phyloP scores from a whole-genome alignment of 2,329 filamentous ascomycete species.

The Onygenales sp. region DNA sequence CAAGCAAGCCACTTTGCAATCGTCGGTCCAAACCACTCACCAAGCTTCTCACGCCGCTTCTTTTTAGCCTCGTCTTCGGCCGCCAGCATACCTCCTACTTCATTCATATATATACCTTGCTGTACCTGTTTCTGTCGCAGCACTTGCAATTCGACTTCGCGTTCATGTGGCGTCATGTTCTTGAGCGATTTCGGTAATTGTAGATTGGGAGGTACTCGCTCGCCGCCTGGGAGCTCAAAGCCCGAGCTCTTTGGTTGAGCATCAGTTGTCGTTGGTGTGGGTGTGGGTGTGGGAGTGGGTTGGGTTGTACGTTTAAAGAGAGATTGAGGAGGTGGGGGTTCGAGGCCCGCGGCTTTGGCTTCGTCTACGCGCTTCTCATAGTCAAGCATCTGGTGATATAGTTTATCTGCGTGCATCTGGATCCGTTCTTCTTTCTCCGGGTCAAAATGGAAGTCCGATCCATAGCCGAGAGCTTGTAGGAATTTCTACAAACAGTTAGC shows the following conservation, averaged over 20 bases:
- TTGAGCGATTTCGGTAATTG: conserved; percentile 30
- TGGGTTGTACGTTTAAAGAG: conserved; percentile 23
- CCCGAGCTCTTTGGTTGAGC: conserved; percentile 8
- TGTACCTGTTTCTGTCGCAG: conserved; percentile 30
- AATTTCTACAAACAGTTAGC: conserved; percentile 52
- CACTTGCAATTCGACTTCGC: conserved; percentile 34
- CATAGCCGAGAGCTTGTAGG: conserved; percentile 80
- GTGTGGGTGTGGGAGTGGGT: not conserved
- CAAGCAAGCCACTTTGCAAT: conserved; percentile 32
- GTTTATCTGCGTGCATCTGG: conserved; percentile 87
- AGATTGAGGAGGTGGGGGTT: conserved; percentile 34
- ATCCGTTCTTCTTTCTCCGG: conserved; percentile 71
- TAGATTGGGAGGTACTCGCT: conserved; percentile 24
- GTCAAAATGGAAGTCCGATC: conserved; percentile 56
- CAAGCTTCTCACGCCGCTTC: conserved; percentile 30
- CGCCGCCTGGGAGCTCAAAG: conserved; percentile 28
- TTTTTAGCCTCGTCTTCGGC: conserved; percentile 26
- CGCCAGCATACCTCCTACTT: conserved; percentile 28
- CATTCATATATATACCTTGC: conserved; percentile 26
- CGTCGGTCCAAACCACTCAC: conserved; percentile 35
- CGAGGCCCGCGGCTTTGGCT: conserved; percentile 34
- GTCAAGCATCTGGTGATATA: conserved; percentile 78
- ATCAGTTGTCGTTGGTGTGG: conserved; percentile 7
- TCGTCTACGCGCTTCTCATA: conserved; percentile 69
- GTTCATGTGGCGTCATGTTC: conserved; percentile 36